Percentiles rank a stretch among this genome's conserved stretches.
phyloP scores from a whole-genome alignment of 169 alveolate genomes.

The Babesia ovis region DNA sequence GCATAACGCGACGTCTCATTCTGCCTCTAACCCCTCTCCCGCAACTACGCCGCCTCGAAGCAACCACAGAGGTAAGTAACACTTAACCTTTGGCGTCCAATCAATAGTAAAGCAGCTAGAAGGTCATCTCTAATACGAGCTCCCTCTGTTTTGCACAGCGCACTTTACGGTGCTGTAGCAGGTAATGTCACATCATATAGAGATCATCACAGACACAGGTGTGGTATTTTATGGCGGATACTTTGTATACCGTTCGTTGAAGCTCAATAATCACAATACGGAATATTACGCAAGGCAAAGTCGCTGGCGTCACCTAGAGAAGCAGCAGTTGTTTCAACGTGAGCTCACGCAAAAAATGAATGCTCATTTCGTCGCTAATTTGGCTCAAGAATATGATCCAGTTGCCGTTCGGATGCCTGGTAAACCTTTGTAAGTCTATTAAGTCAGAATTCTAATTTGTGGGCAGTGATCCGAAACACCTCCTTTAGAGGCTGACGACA shows the following conservation, averaged over 20 bases:
- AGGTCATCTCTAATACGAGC: neutral
- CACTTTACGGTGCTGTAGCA: constrained; percentile 51
- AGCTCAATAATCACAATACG: constrained; percentile 52
- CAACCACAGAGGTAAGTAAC: neutral
- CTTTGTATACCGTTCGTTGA: constrained; percentile 58
- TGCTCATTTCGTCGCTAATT: constrained; percentile 55
- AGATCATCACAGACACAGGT: constrained; percentile 17
- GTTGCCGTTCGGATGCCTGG: constrained; percentile 71
- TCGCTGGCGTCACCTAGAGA: constrained; percentile 71
- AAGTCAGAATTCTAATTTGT: neutral
- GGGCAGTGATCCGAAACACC: constrained; percentile 37
- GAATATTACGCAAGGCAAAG: constrained; percentile 68
- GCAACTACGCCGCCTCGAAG: neutral
- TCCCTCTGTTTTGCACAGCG: constrained; percentile 65
- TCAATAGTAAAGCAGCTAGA: neutral
- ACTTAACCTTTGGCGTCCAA: neutral
- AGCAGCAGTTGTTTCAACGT: constrained; percentile 66
- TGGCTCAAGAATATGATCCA: constrained; percentile 71
- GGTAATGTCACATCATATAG: constrained; percentile 12
- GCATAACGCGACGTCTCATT: neutral
- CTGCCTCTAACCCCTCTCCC: neutral
- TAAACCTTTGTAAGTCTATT: constrained; percentile 53
- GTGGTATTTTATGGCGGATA: constrained; percentile 52
- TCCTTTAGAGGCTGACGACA: constrained; percentile 9
- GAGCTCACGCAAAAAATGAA: constrained; percentile 67